phyloP scores from a whole-genome alignment of 2,329 filamentous ascomycete species.

The Colletotrichum ledebouriae region DNA sequence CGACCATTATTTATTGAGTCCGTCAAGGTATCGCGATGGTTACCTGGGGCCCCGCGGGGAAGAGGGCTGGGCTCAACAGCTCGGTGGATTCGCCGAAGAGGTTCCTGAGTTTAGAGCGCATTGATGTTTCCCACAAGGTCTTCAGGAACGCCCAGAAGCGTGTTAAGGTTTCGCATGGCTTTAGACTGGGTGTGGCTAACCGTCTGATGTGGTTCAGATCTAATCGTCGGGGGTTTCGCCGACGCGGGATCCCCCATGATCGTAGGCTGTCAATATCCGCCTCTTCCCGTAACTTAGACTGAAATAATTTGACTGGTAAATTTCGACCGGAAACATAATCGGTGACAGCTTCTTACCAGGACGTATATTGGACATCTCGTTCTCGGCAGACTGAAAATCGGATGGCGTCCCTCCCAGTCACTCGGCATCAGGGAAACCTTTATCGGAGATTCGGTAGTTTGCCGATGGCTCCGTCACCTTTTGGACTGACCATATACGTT shows the following conservation, averaged over 20 bases:
- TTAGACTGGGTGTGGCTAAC: not conserved
- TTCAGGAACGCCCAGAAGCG: not conserved
- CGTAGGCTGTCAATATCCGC: too few species aligned
- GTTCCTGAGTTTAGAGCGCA: not conserved
- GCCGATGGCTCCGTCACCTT: too few species aligned
- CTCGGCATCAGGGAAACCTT: too few species aligned
- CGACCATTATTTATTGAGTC: not conserved
- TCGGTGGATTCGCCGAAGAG: not conserved
- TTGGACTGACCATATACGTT: too few species aligned
- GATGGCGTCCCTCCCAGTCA: too few species aligned
- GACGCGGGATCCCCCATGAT: not conserved
- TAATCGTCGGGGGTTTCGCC: slow-evolving; percentile 6
- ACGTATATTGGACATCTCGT: too few species aligned
- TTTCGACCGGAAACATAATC: too few species aligned
- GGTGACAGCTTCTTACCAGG: too few species aligned
- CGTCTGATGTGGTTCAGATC: not conserved
- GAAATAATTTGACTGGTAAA: too few species aligned
- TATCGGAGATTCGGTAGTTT: too few species aligned
- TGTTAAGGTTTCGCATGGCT: not conserved
- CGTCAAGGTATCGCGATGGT: not conserved
- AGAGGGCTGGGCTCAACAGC: not conserved
- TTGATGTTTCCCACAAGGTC: not conserved
- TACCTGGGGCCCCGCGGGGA: slow-evolving; percentile 2
- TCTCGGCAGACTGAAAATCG: too few species aligned
- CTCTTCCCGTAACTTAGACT: too few species aligned